A percentile compares a stretch with the other conserved stretches of the same genome.
phyloP scores from a whole-genome alignment of 208 protist species.

The Naegleria lovaniensis region DNA sequence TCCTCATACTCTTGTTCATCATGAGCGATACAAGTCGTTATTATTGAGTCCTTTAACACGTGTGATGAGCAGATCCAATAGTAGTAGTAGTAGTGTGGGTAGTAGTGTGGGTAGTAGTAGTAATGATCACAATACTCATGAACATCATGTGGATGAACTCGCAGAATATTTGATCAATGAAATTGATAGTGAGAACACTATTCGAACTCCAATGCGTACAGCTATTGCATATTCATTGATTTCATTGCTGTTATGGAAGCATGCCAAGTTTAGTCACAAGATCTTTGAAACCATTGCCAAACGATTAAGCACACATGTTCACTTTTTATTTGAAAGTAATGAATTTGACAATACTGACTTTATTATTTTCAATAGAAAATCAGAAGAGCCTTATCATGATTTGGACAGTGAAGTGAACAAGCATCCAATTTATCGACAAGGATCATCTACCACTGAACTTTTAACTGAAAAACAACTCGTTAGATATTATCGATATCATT shows the following conservation, averaged over 20 bases:
- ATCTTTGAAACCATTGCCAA: not conserved
- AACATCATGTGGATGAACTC: not conserved
- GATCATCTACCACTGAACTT: not conserved
- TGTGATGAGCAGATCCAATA: not conserved
- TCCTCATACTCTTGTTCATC: not conserved
- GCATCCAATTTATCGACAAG: not conserved
- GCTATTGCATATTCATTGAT: not conserved
- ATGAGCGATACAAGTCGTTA: not conserved
- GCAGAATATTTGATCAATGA: not conserved
- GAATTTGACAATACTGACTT: not conserved
- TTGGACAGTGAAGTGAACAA: not conserved
- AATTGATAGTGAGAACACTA: not conserved
- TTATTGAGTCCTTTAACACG: not conserved
- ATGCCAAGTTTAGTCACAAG: not conserved
- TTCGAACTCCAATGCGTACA: not conserved
- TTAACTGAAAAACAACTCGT: not conserved
- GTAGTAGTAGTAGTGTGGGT: no score
- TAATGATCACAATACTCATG: not conserved
- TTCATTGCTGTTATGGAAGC: not conserved
- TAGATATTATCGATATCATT: not conserved
- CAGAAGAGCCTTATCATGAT: not conserved
- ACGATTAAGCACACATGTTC: not conserved
- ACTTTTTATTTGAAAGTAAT: not conserved
- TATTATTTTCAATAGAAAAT: not conserved
- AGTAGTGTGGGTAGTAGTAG: no score